A percentile compares a stretch with the other conserved stretches of the same genome.
These are phyloP conservation scores for Russula ochroleuca DNA, from an alignment of 768 basidiomycete species.

Conservation along the genomic window DNA sequence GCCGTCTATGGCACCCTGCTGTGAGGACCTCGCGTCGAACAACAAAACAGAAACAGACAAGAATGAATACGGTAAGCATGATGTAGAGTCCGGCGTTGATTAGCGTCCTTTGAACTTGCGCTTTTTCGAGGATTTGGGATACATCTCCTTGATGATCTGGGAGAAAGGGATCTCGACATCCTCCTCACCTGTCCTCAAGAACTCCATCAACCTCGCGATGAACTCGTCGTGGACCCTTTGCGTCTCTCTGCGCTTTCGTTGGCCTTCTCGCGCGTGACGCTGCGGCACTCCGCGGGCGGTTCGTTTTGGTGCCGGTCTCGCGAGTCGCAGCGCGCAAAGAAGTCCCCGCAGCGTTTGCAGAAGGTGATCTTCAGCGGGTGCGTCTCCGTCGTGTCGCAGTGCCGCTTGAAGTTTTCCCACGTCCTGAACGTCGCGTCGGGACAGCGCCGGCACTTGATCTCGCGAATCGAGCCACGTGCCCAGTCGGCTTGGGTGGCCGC, in stretches of 20 bases:
- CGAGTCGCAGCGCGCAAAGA: background rate
- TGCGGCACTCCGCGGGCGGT: background rate
- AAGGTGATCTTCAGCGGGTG: background rate
- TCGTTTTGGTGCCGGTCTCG: background rate
- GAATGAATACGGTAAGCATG: no score
- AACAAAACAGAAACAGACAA: background rate
- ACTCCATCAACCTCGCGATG: no score
- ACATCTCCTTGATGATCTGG: background rate
- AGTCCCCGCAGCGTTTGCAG: constrained; percentile 3
- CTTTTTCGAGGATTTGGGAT: background rate
- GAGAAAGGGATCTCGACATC: background rate
- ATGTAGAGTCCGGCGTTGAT: no score
- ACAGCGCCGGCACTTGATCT: background rate
- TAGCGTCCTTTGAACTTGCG: background rate
- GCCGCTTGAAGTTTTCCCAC: background rate
- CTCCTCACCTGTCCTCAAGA: background rate
- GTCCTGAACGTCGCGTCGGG: background rate
- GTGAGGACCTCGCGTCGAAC: background rate
- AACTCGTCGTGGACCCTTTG: background rate
- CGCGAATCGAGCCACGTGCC: background rate
- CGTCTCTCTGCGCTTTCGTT: background rate
- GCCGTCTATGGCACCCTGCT: background rate
- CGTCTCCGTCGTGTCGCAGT: background rate
- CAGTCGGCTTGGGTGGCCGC: background rate
- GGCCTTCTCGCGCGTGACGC: accelerated